Conservation (phyloP, 768 basidiomycete genomes). For the Termitomyces heimii region DNA sequence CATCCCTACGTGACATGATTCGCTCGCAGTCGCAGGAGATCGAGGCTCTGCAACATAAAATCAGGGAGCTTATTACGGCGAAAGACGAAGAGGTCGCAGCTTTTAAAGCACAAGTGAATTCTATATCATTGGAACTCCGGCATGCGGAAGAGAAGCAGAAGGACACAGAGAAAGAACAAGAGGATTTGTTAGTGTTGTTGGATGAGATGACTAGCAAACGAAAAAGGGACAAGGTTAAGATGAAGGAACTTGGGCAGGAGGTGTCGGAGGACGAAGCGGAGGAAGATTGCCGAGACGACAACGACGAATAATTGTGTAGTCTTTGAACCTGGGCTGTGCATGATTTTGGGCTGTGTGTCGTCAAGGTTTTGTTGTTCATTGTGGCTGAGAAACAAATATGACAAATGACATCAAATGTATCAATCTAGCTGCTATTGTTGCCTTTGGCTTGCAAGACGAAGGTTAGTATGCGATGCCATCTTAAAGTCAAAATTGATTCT, state of each 20-base stretch:
- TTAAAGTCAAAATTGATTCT: background rate
- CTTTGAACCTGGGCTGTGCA: background rate
- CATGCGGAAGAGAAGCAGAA: conserved; percentile 59
- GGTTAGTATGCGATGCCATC: background rate
- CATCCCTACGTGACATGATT: conserved; percentile 80
- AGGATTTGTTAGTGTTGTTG: conserved; percentile 87
- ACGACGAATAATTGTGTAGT: conserved; percentile 23
- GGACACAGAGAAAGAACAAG: conserved; percentile 93
- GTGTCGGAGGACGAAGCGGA: conserved; percentile 93
- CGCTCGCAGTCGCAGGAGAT: conserved; percentile 79
- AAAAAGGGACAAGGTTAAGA: conserved; percentile 71
- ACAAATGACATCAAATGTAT: background rate
- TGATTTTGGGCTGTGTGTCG: background rate
- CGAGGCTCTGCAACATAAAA: conserved; percentile 54
- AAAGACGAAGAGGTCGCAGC: conserved; percentile 33
- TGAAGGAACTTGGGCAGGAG: conserved; percentile 72
- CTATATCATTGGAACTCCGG: conserved; percentile 41
- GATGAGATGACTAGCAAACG: conserved; percentile 90
- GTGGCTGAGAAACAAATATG: background rate
- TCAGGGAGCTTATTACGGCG: conserved; percentile 36
- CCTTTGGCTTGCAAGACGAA: background rate
- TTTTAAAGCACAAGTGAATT: conserved; percentile 40
- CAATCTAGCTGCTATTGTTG: background rate
- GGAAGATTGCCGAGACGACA: conserved; percentile 47
- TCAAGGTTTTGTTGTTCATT: background rate